phyloP scores from a whole-genome alignment of 2,329 filamentous ascomycete species.

The Fulvia fulva region DNA sequence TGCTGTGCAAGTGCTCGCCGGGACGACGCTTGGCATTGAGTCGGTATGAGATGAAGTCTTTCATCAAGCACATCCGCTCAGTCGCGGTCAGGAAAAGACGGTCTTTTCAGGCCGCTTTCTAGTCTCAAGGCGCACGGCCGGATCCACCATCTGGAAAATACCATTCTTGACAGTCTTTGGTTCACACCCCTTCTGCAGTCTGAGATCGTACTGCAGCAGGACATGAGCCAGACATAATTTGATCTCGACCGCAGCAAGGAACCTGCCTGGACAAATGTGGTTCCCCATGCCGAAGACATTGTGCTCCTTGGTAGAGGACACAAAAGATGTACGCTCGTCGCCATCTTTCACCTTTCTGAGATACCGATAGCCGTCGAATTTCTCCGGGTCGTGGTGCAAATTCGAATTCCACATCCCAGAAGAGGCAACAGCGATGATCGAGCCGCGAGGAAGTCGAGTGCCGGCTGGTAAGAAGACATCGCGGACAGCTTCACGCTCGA shows the following conservation, averaged over 20 bases:
- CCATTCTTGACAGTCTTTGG: not conserved
- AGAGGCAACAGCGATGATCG: conserved; percentile 11
- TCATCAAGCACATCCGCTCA: no score
- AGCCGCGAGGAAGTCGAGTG: conserved; percentile 24
- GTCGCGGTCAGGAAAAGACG: no score
- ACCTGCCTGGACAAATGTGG: conserved; percentile 35
- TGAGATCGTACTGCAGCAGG: conserved; percentile 33
- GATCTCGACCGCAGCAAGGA: conserved; percentile 34
- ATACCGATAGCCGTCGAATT: conserved; percentile 23
- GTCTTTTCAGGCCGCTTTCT: not conserved
- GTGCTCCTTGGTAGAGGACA: conserved; percentile 21
- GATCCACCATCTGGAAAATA: not conserved
- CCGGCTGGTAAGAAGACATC: conserved; percentile 7
- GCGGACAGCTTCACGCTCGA: not conserved
- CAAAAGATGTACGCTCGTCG: conserved; percentile 20
- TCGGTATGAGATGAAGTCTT: no score
- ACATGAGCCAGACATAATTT: conserved; percentile 31
- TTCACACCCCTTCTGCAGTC: not conserved
- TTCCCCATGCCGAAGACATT: conserved; percentile 30
- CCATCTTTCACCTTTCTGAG: conserved; percentile 15
- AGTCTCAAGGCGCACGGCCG: not conserved
- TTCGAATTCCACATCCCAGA: conserved; percentile 10
- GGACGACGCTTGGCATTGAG: not conserved
- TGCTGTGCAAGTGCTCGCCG: no score
- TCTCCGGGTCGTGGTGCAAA: conserved; percentile 15